Conservation (phyloP, 306 rosid genomes). For the Quercus berberidifolia region DNA sequence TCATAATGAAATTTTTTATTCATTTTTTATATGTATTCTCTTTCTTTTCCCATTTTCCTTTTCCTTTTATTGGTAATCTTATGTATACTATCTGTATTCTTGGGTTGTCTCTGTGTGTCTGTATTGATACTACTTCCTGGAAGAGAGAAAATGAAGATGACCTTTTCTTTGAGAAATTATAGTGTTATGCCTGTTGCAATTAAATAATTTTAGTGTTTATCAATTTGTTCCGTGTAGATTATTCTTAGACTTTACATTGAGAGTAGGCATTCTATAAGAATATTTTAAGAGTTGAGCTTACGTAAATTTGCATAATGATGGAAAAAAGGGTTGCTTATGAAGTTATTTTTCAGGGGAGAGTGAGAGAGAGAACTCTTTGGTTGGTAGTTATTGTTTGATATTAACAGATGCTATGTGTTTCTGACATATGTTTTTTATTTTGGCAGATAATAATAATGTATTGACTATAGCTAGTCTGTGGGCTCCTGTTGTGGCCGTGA, state of each 20-base stretch:
- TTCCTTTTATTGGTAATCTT: background rate
- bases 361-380: background rate
- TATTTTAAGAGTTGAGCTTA: background rate
- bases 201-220: background rate
- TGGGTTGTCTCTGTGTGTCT: background rate
- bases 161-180: background rate
- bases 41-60: background rate
- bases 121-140: background rate
- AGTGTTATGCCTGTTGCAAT: background rate
- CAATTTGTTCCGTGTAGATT: background rate
- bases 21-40: background rate
- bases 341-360: background rate
- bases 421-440: slow-evolving; percentile 27
- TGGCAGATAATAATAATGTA: slow-evolving; percentile 73
- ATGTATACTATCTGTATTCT: background rate
- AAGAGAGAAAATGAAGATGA: background rate
- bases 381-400: background rate
- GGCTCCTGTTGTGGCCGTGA: slow-evolving; percentile 98
- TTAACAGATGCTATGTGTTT: slow-evolving; percentile 6
- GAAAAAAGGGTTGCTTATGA: background rate
- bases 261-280: background rate
- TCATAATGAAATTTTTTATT: background rate
- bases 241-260: background rate
- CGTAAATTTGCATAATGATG: background rate
- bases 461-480: slow-evolving; percentile 76